Evolutionary conservation across 2,329 filamentous ascomycete genomes (phyloP).

Genomic region (Colletotrichum euphorbiae): DNA sequence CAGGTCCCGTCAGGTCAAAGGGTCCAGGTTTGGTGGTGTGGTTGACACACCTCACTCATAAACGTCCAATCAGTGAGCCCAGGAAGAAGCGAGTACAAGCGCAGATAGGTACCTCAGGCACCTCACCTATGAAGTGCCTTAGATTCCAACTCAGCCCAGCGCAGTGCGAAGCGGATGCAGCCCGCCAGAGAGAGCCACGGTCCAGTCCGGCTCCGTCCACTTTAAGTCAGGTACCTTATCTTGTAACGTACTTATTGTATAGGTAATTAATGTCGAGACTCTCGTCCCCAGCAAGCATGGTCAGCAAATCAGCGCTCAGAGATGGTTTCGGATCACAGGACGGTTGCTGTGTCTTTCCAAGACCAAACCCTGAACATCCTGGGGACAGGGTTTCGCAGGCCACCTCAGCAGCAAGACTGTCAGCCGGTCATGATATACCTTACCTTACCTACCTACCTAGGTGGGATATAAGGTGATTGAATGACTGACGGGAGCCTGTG

Average conservation of each 20-base stretch:
- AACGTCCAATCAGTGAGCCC: constrained; percentile 3
- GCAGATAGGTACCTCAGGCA: neutral
- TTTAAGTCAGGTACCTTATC: constrained; percentile 5
- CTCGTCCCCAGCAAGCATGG: constrained; percentile 12
- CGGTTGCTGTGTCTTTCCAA: constrained; percentile 19
- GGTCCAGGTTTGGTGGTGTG: constrained; percentile 8
- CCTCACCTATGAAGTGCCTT: neutral
- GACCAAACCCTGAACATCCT: neutral
- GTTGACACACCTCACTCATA: constrained; percentile 20
- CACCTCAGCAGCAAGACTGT: no score
- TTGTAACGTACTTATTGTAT: neutral
- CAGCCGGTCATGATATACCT: no score
- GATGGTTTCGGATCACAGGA: constrained; percentile 31
- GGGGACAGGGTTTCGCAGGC: neutral
- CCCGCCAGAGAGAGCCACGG: constrained; percentile 23
- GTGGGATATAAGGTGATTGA: no score
- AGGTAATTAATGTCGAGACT: constrained; percentile 27
- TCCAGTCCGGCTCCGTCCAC: constrained; percentile 35
- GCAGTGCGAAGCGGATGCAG: constrained; percentile 3
- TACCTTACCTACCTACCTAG: no score
- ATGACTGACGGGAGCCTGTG: no score
- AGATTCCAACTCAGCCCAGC: neutral
- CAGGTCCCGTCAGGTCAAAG: constrained; percentile 11
- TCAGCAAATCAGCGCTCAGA: constrained; percentile 30
- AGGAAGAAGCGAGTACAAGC: neutral